Evolutionary conservation across 2,329 filamentous ascomycete genomes (phyloP).

Genomic region (Daldinia sp.): DNA sequence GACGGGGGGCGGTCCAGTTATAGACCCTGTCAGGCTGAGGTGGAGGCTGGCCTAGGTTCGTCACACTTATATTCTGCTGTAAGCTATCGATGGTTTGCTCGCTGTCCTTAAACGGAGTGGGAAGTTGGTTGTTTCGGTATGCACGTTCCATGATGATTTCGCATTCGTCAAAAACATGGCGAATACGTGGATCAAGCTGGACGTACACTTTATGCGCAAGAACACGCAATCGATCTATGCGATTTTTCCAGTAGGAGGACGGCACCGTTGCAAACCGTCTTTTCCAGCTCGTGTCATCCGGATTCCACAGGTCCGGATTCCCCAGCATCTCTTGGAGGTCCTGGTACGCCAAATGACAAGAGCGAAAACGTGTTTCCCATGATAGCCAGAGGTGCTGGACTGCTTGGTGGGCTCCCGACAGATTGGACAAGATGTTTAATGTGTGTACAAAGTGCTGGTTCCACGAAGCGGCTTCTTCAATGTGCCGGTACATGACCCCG

Average conservation of each 20-base stretch:
- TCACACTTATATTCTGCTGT: background rate
- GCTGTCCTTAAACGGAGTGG: background rate
- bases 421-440: background rate
- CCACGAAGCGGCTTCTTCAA: background rate
- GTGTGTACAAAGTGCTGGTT: background rate
- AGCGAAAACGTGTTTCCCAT: conserved; percentile 27
- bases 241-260: conserved; percentile 40
- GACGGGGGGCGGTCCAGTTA: conserved; percentile 7
- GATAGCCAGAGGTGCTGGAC: conserved; percentile 17
- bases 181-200: conserved; percentile 40
- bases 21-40: background rate
- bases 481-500: conserved; percentile 2
- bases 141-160: conserved; percentile 1
- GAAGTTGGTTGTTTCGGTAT: background rate
- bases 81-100: background rate
- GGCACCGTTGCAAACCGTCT: conserved; percentile 37
- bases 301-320: background rate
- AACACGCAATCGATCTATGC: conserved; percentile 26
- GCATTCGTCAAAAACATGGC: conserved; percentile 41
- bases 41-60: conserved; percentile 2
- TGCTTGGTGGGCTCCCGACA: rapidly evolving
- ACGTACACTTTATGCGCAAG: conserved; percentile 44
- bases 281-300: conserved; percentile 36
- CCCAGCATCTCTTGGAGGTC: conserved; percentile 20
- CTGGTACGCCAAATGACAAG: conserved; percentile 12